These are phyloP conservation scores for Naumovozyma baii DNA, from an alignment of 805 yeast genomes.

Conservation along the genomic window DNA sequence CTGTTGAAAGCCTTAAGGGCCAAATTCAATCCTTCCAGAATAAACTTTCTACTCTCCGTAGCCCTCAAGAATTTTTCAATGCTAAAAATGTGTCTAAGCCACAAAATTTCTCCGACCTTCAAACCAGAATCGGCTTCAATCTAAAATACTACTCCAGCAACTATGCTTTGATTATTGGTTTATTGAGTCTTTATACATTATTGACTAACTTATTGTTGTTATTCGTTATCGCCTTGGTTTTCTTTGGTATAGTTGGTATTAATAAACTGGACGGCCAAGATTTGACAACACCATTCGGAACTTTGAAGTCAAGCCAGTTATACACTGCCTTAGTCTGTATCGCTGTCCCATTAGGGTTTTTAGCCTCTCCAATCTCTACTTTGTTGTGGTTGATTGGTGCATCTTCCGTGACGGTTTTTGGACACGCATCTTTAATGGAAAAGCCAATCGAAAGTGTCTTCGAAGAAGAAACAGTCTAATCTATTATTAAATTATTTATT, in stretches of 20 bases:
- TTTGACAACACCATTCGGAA: constrained; percentile 63
- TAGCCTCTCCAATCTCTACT: constrained; percentile 84
- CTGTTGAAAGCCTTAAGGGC: constrained; percentile 29
- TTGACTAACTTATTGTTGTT: constrained; percentile 76
- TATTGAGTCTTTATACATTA: constrained; percentile 74
- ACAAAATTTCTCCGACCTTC: constrained; percentile 76
- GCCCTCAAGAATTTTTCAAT: constrained; percentile 92
- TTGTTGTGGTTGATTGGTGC: constrained; percentile 89
- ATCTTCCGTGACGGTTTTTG: constrained; percentile 62
- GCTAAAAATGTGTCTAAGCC: constrained; percentile 86
- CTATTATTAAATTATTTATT: not conserved
- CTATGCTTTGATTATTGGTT: constrained; percentile 62
- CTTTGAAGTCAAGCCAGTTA: constrained; percentile 65
- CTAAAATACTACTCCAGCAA: constrained; percentile 81
- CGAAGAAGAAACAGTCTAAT: constrained; percentile 52
- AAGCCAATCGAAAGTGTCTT: constrained; percentile 93
- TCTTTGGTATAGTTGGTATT: constrained; percentile 71
- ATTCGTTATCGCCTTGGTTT: constrained; percentile 68
- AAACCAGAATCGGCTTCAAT: constrained; percentile 80
- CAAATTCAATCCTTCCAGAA: constrained; percentile 48
- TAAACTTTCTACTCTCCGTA: constrained; percentile 62
- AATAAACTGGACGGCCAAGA: constrained; percentile 74
- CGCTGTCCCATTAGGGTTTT: constrained; percentile 70
- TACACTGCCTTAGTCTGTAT: constrained; percentile 74
- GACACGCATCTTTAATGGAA: constrained; percentile 87